These are phyloP conservation scores for Adansonia gregorii DNA, from an alignment of 441 rosid species.

Conservation along the genomic window DNA sequence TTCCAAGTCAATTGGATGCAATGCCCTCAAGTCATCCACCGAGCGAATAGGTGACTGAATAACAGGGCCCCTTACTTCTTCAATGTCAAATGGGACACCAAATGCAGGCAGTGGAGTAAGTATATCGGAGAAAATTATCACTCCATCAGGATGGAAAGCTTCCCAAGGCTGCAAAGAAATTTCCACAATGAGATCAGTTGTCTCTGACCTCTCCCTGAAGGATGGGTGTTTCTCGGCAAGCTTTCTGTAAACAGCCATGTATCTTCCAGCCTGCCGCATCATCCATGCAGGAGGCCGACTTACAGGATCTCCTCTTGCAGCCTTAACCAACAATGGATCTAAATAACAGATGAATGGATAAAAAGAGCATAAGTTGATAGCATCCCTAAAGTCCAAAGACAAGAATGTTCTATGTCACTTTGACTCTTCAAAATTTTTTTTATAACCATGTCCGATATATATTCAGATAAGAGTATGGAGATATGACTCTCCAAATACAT, in stretches of 20 bases:
- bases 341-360: constrained; percentile 30
- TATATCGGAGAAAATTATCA: constrained; percentile 93
- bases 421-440: no score
- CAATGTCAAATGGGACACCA: constrained; percentile 93
- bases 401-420: not conserved
- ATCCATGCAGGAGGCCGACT: constrained; percentile 95
- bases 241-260: constrained; percentile 93
- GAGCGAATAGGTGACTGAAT: constrained; percentile 77
- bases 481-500: no score
- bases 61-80: constrained; percentile 85
- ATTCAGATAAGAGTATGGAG: no score
- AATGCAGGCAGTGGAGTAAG: constrained; percentile 96
- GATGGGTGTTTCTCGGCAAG: constrained; percentile 91
- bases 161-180: constrained; percentile 98
- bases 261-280: constrained; percentile 99
- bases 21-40: constrained; percentile 64
- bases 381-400: constrained; percentile 3
- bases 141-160: constrained; percentile 91
- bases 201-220: constrained; percentile 93
- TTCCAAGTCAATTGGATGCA: constrained; percentile 79
- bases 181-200: constrained; percentile 87
- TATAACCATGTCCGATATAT: no score
- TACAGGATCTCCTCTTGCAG: constrained; percentile 81
- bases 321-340: constrained; percentile 92
- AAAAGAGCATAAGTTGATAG: not conserved